Conservation (phyloP, 805 yeast species). For the Naumovozyma baii region DNA sequence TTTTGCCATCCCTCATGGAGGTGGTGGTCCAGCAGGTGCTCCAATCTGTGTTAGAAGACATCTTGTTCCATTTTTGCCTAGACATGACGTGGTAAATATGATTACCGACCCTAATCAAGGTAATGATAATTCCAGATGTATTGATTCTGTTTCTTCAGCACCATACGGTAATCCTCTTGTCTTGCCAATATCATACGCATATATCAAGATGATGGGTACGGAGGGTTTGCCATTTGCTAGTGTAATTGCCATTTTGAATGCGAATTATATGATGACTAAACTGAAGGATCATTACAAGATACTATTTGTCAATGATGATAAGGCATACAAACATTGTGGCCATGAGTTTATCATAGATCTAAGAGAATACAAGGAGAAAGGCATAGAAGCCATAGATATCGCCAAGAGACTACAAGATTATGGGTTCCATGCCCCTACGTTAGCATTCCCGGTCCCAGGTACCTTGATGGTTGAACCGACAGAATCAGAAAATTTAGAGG, state of each 20-base stretch:
- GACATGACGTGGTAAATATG: slow-evolving; percentile 52
- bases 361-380: slow-evolving; percentile 67
- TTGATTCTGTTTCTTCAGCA: slow-evolving; percentile 79
- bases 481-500: slow-evolving; percentile 82
- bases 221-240: slow-evolving; percentile 78
- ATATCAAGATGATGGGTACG: slow-evolving; percentile 90
- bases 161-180: slow-evolving; percentile 95
- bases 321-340: slow-evolving; percentile 68
- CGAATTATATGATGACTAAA: slow-evolving; percentile 86
- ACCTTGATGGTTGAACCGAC: slow-evolving; percentile 98
- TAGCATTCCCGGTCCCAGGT: slow-evolving; percentile 98
- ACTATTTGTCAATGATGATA: slow-evolving; percentile 45
- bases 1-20: slow-evolving; percentile 96
- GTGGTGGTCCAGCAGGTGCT: slow-evolving; percentile 99
- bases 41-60: slow-evolving; percentile 89
- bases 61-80: slow-evolving; percentile 72
- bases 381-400: slow-evolving; percentile 89
- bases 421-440: slow-evolving; percentile 97
- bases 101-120: slow-evolving; percentile 23
- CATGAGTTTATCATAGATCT: slow-evolving; percentile 93
- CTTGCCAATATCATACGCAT: slow-evolving; percentile 87
- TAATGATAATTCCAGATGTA: slow-evolving; percentile 32
- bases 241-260: slow-evolving; percentile 83
- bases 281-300: slow-evolving; percentile 64
- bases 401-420: slow-evolving; percentile 97